Base-by-base conservation (phyloP, 73 alveolate genomes). In the Effrenium voratum region DNA sequence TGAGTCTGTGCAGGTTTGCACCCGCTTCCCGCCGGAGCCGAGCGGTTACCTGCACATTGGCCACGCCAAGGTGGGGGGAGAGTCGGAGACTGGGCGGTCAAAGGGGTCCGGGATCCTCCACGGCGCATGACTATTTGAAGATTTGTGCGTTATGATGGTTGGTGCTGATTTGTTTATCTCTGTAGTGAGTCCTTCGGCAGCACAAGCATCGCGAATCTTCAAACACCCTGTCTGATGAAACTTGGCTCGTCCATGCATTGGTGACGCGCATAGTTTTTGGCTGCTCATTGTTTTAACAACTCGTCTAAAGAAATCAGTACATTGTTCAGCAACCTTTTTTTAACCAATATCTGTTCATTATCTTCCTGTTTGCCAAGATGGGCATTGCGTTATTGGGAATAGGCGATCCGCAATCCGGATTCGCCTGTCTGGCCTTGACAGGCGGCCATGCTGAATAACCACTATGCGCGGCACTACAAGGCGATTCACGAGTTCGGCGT, bases 391-490 rank as follows among this genome's bases (percentile, higher is more conserved):
- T 8, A 12, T 52, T 52, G 19, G 63, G 63, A 19, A 12, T 52
- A 8, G 63, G 63, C 8, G 63, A 52, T 19, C 63, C 26, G 26
- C 19, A 8, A 52, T 19, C 41, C 19, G 63, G 26, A 19, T 52
- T 19, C n/a, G n/a, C n/a, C n/a, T n/a, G n/a, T n/a, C n/a, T n/a
- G n/a, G n/a, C n/a, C n/a, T n/a, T n/a, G n/a, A n/a, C 10, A 87
- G 99, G 99, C 99, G 6, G 99, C 99, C 46, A 99, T 99, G 99
- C 98, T 99, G 81, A 99, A 99, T 99, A 99, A 99, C 98, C 99
- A 99, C 99, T 99, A 99, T 86, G 99, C 99, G 28, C 99, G 99
- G 99, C 99, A 99, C 98, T 99, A 99, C 99, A 98, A 91, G 98
- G 98, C 73, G 91, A 34, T 0, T 76, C 57, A 28, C 41, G 41